These are phyloP conservation scores for Chlamydomonas reinhardtii DNA, from an alignment of 163 green algal genomes.

Conservation along the genomic window DNA sequence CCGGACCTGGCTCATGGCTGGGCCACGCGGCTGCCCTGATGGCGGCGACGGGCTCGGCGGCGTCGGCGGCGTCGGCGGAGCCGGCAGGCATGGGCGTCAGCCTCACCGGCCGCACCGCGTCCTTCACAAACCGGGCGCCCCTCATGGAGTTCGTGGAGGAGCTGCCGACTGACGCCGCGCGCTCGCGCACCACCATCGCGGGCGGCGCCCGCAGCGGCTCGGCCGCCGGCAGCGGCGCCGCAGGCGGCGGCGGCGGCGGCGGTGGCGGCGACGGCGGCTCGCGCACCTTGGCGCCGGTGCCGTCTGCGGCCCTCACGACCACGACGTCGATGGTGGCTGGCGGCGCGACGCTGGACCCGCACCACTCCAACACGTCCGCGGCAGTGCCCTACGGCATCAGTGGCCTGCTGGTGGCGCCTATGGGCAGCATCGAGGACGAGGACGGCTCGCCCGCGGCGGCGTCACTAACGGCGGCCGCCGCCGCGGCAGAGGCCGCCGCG, in stretches of 20 bases:
- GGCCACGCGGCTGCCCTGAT: background rate
- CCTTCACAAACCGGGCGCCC: conserved; percentile 10
- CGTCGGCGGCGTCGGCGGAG: background rate
- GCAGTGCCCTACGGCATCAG: conserved; percentile 17
- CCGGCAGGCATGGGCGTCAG: background rate
- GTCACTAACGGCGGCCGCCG: background rate
- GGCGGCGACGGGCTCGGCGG: background rate
- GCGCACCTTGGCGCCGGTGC: too few relatives aligned
- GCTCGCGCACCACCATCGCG: too few relatives aligned
- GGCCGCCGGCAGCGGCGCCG: too few relatives aligned
- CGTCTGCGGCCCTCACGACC: too few relatives aligned
- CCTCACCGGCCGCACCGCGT: background rate
- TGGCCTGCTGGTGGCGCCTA: conserved; percentile 1
- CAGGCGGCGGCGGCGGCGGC: too few relatives aligned
- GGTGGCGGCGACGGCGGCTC: too few relatives aligned
- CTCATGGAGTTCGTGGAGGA: conserved; percentile 50
- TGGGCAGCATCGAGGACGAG: conserved; percentile 27
- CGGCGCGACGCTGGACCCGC: too few relatives aligned
- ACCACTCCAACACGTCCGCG: background rate
- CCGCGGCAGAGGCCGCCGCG: background rate
- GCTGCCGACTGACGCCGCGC: background rate
- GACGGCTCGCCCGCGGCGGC: too few relatives aligned
- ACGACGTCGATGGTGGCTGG: too few relatives aligned
- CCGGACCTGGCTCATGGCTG: too few relatives aligned
- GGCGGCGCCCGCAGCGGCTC: too few relatives aligned